Base-by-base conservation (phyloP, 129 eudicot species). In the Chrysanthemum lavandulifolium region DNA sequence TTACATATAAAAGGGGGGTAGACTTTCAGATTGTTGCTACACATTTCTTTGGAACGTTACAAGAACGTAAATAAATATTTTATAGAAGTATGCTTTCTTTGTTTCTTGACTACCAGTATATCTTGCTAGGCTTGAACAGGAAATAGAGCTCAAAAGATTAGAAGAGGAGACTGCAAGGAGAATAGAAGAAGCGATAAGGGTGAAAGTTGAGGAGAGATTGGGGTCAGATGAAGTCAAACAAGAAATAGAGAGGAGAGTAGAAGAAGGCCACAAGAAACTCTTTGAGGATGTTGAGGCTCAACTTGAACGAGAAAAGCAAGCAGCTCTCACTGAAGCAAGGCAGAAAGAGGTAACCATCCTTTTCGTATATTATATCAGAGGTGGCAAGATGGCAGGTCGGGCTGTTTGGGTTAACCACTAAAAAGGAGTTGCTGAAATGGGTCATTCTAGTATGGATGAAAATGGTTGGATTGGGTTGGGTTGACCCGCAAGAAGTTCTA, bases 101-200 rank as follows among this genome's bases (percentile, higher is more conserved):
- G 62, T 23, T 61, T 57, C 33, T 78, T 75, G 71, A 69, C 79
- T 61, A 61, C 59, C 58, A 33, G 55, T 43, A 61, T 63, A n/a
- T 55, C n/a, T 70, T 77, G 15, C 68, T 71, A 89, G 98, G 82
- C 82, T 73, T 76, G 91, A 89, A 83, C 88, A 75, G 74, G 95
- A 87, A 77, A 89, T 70, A 56, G 96, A 92, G 84, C 86, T 89
- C 45, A 89, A 82, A 80, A 78, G 78, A 59, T 72, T 92, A 76
- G 98, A 89, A 79, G 97, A 91, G 69, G 98, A 92, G 79, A 92
- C 98, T 19, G 87, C 98, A 40, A 85, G 52, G 81, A 87, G 96
- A 80, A 73, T 89, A 77, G 98, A 92, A 88, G 98, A 89, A 86
- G 96, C 91, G 78, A 89, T 92, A 50, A 82, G 93, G 49, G 73